Evolutionary conservation across 208 protist species (phyloP).

Genomic region (Trypanosomatidae sp.): DNA sequence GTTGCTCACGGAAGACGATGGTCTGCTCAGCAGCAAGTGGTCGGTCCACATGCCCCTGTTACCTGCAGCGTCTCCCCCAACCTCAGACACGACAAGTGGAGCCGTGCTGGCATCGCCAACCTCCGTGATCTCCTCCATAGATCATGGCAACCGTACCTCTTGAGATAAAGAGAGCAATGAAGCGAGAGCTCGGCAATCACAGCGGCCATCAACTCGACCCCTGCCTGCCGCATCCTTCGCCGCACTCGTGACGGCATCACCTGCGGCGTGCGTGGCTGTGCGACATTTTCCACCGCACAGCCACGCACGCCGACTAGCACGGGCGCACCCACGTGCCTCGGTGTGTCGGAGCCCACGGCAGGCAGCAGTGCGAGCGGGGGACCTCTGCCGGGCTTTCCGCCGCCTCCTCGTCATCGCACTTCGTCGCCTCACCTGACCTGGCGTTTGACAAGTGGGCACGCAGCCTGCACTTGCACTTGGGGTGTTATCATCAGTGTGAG

Average conservation of each 20-base stretch:
- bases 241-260: not conserved
- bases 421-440: not conserved
- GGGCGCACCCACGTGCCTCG: not conserved
- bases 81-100: not conserved
- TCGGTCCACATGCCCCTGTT: not conserved
- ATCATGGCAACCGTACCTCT: not conserved
- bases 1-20: constrained; percentile 5
- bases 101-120: not conserved
- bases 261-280: not conserved
- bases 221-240: not conserved
- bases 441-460: constrained; percentile 8
- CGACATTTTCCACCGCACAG: not conserved
- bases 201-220: not conserved
- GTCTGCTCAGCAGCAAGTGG: not conserved
- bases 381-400: not conserved
- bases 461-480: constrained; percentile 14
- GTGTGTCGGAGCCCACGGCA: not conserved
- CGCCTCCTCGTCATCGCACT: not conserved
- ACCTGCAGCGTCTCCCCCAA: not conserved
- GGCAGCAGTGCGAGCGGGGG: not conserved
- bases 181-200: not conserved
- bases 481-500: constrained; percentile 33
- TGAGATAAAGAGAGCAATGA: not conserved
- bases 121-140: not conserved
- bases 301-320: not conserved